Evolutionary conservation across 768 basidiomycete species (phyloP).

Genomic region (Dioszegia hungarica): DNA sequence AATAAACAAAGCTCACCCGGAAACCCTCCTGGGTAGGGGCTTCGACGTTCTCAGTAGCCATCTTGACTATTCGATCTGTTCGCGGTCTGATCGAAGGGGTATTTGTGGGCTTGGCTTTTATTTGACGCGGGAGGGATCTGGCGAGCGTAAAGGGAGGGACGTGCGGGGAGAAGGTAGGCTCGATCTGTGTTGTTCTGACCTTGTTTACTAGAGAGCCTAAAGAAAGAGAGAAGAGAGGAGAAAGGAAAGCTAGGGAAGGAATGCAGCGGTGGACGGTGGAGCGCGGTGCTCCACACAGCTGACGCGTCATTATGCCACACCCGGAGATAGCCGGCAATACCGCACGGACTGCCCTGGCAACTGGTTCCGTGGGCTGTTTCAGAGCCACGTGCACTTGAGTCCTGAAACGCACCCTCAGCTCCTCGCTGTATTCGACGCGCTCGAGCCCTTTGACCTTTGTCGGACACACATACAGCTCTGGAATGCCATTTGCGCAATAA

Average conservation of each 20-base stretch:
- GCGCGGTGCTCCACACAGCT: too few relatives aligned
- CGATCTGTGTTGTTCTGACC: slow-evolving; percentile 3
- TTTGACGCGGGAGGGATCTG: too few relatives aligned
- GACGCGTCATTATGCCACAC: background rate
- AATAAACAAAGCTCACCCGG: background rate
- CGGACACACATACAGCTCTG: background rate
- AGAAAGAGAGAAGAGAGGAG: slow-evolving; percentile 7
- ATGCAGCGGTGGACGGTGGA: background rate
- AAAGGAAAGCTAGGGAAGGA: background rate
- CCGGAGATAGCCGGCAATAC: background rate
- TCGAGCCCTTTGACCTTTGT: too few relatives aligned
- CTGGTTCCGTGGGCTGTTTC: background rate
- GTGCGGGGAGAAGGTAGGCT: background rate
- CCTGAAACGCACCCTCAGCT: background rate
- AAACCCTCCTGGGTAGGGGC: slow-evolving; percentile 2
- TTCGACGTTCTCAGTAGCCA: slow-evolving; percentile 1
- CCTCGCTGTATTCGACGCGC: too few relatives aligned
- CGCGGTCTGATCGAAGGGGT: too few relatives aligned
- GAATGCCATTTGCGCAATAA: too few relatives aligned
- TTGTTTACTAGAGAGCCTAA: slow-evolving; percentile 5
- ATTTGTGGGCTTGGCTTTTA: background rate
- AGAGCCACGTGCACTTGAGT: background rate
- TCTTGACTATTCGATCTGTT: background rate
- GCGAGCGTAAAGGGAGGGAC: background rate
- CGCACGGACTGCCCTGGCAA: background rate